Evolutionary conservation across 2,329 filamentous ascomycete species (phyloP), one percentile per base, ranked within the genome.

Genomic region (Ascocoryne sarcoides): DNA sequence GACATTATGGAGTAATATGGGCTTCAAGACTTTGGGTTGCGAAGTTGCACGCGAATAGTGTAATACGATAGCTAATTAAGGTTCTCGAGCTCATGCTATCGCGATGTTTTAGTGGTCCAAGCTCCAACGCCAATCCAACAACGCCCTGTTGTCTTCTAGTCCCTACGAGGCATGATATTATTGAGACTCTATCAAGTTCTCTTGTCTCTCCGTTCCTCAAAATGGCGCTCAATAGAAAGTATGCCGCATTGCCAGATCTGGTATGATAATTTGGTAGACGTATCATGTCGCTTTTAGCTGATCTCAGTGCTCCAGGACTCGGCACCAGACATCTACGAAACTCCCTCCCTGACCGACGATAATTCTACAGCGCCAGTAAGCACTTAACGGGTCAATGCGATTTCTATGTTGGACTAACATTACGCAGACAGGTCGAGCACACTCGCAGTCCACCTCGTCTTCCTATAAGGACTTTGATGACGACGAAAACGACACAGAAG

Each of bases 241-340:
- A 90, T 60, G 84, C 84, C 37, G 81, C 79, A 42, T 67, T 92
- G 49, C 85, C 84, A 42, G 85, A 90, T 60, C 65, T 92, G 61
- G 85, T 89, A 67, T 45, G 61, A 28, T 12, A 28, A 10, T 5
- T 10, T 10, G 21, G 19, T 14, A n/a, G 18, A 31, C 10, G 12
- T 10, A 32, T 40, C 16, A 12, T 38, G n/a, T 26, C 23, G 23
- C 23, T 12, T 12, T 26, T 7, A 26, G 23, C 23, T 26, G 12
- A 26, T 12, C 12, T 37, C 36, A 34, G 39, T n/a, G n/a, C n/a
- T n/a, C n/a, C 51, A 93, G 84, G 89, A 95, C 65, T 84, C 82
- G 40, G 88, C 89, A 19, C 89, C 89, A 51, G 92, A 96, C 59
- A 86, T 95, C 56, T 96, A 95, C 69, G 90, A 96, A 65, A 96